phyloP scores from a whole-genome alignment of 1,284 basidiomycete species.

The Amylostereum areolatum region DNA sequence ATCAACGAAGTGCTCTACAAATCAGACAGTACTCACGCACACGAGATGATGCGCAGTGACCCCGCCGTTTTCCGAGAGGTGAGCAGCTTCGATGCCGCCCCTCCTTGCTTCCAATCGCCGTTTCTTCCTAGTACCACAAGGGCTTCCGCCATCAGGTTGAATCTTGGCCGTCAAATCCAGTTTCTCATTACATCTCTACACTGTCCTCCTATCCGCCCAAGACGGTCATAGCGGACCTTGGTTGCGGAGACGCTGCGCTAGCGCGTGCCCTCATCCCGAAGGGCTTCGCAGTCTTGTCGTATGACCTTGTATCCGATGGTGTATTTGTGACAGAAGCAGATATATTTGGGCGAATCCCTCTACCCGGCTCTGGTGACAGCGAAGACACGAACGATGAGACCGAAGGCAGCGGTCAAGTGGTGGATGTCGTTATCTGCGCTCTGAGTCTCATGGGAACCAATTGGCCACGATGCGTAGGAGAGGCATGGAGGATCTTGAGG shows the following conservation, averaged over 20 bases:
- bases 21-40: conserved; percentile 68
- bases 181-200: conserved; percentile 65
- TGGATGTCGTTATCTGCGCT: conserved; percentile 90
- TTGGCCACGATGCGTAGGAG: conserved; percentile 87
- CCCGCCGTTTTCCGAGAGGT: conserved; percentile 75
- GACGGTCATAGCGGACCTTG: conserved; percentile 86
- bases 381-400: conserved; percentile 21
- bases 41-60: conserved; percentile 77
- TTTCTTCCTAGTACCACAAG: conserved; percentile 68
- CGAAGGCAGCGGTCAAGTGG: conserved; percentile 63
- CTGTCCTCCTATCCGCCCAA: conserved; percentile 56
- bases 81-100: conserved; percentile 16
- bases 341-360: conserved; percentile 65
- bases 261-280: conserved; percentile 69
- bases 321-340: conserved; percentile 76
- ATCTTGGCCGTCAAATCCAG: conserved; percentile 88
- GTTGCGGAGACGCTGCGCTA: conserved; percentile 91
- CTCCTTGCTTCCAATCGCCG: conserved; percentile 5
- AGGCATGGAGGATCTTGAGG: conserved; percentile 85
- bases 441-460: conserved; percentile 97
- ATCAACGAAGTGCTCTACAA: conserved; percentile 90
- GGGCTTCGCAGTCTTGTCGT: conserved; percentile 71
- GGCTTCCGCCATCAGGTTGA: conserved; percentile 88
- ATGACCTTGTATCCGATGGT: conserved; percentile 74
- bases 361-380: conserved; percentile 73